Conservation (phyloP, 192 early-diverging fungal genomes). For the Spizellomyces sp. region DNA sequence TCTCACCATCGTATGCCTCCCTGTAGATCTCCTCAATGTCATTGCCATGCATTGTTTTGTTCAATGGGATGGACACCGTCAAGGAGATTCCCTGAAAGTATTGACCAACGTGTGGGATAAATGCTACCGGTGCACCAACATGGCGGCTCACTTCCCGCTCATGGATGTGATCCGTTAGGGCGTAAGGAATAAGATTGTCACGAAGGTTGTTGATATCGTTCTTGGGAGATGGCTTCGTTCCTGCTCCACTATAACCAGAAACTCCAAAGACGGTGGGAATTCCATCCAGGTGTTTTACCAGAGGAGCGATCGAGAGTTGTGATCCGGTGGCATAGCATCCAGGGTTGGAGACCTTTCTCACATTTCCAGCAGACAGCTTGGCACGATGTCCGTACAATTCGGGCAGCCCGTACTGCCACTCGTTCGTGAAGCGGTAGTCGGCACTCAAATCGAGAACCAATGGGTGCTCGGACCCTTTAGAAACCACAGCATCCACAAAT, state of each 20-base stretch:
- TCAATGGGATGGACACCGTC: conserved; percentile 86
- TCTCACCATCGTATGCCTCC: conserved; percentile 76
- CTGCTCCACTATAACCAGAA: conserved; percentile 98
- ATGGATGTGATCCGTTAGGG: conserved; percentile 94
- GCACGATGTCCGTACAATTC: conserved; percentile 67
- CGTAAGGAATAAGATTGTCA: conserved; percentile 92
- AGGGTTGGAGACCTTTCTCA: conserved; percentile 82
- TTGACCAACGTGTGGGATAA: conserved; percentile 88
- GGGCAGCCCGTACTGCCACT: conserved; percentile 82
- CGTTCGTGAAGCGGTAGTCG: conserved; percentile 87
- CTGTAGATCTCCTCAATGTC: conserved; percentile 74
- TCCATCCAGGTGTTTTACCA: conserved; percentile 50
- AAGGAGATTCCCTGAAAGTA: conserved; percentile 94
- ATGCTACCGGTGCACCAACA: conserved; percentile 60
- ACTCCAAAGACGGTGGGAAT: conserved; percentile 89
- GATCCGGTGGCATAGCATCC: conserved; percentile 99
- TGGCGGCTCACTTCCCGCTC: conserved; percentile 89
- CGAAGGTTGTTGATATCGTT: conserved; percentile 84
- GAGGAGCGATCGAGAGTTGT: conserved; percentile 85
- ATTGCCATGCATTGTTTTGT: conserved; percentile 66
- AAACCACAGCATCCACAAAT: conserved; percentile 79
- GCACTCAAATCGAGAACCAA: conserved; percentile 78
- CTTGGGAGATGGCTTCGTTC: conserved; percentile 94
- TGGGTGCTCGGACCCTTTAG: conserved; percentile 1
- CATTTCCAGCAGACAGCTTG: conserved; percentile 45